Evolutionary conservation across 1,139 yeast species (phyloP).

Genomic region (Taphrina pruni): DNA sequence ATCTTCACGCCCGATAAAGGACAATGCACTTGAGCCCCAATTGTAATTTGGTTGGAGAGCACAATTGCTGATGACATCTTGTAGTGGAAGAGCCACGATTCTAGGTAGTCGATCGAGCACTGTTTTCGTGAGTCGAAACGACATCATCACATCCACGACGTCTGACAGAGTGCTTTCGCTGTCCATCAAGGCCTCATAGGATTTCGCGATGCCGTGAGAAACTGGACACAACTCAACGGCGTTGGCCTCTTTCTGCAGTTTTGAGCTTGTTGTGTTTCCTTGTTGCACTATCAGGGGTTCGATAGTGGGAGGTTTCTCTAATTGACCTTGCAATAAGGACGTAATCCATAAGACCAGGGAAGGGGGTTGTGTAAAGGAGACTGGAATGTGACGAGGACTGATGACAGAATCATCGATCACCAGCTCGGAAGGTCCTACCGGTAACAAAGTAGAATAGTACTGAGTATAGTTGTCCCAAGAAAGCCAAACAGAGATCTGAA

Average conservation of each 20-base stretch:
- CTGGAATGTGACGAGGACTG: background rate
- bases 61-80: conserved; percentile 57
- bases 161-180: conserved; percentile 60
- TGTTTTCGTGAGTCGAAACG: conserved; percentile 59
- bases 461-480: conserved; percentile 74
- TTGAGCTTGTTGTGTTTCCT: background rate
- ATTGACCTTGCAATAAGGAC: conserved; percentile 45
- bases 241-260: conserved; percentile 20
- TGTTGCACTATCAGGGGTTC: conserved; percentile 53
- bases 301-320: conserved; percentile 63
- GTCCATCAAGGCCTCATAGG: conserved; percentile 58
- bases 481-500: conserved; percentile 69
- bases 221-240: conserved; percentile 36
- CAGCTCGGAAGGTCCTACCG: background rate
- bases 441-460: conserved; percentile 42
- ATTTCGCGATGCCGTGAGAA: conserved; percentile 16
- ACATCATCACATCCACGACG: conserved; percentile 65
- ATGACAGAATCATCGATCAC: conserved; percentile 14
- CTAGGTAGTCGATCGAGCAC: conserved; percentile 75
- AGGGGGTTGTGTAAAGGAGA: conserved; percentile 37
- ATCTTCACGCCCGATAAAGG: conserved; percentile 72
- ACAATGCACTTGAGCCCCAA: conserved; percentile 55
- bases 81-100: conserved; percentile 71
- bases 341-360: conserved; percentile 30
- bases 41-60: conserved; percentile 60